Evolutionary conservation across 306 rosid genomes (phyloP).

Genomic region (Urtica urens): DNA sequence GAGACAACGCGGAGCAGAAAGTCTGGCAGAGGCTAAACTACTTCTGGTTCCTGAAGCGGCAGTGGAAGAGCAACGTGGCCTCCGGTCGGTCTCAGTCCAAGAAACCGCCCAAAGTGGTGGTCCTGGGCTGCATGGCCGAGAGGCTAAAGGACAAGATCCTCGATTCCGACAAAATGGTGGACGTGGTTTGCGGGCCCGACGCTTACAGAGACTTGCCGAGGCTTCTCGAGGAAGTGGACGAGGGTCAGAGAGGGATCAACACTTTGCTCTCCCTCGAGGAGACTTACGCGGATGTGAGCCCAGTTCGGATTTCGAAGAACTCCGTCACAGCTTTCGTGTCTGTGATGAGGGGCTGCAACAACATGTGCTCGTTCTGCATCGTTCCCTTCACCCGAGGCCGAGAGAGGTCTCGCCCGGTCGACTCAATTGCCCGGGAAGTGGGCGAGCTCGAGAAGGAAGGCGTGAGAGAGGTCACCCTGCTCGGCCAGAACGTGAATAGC

Average conservation of each 20-base stretch:
- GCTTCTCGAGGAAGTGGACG: constrained; percentile 75
- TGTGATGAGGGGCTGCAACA: constrained; percentile 95
- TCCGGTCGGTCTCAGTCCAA: constrained; percentile 61
- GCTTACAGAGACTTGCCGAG: constrained; percentile 89
- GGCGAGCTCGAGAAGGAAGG: constrained; percentile 83
- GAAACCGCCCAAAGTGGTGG: constrained; percentile 83
- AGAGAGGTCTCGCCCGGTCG: constrained; percentile 88
- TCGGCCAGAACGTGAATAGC: constrained; percentile 96
- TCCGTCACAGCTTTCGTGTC: constrained; percentile 83
- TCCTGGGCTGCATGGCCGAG: constrained; percentile 98
- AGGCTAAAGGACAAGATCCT: constrained; percentile 90
- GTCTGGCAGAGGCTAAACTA: constrained; percentile 99
- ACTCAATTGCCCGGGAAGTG: constrained; percentile 85
- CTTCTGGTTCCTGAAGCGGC: constrained; percentile 95
- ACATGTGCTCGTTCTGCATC: constrained; percentile 95
- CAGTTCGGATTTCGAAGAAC: constrained; percentile 76
- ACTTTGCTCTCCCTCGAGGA: constrained; percentile 95
- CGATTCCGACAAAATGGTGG: constrained; percentile 93
- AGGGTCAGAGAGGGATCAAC: constrained; percentile 90
- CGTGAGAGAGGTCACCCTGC: constrained; percentile 89
- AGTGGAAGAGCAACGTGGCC: constrained; percentile 80
- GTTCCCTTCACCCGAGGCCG: constrained; percentile 95
- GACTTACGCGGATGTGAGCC: constrained; percentile 90
- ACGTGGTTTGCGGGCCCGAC: constrained; percentile 95
- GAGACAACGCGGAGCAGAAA: constrained; percentile 95